These are phyloP conservation scores for Peniophora sp. DNA, from an alignment of 1,284 basidiomycete species.

Conservation along the genomic window DNA sequence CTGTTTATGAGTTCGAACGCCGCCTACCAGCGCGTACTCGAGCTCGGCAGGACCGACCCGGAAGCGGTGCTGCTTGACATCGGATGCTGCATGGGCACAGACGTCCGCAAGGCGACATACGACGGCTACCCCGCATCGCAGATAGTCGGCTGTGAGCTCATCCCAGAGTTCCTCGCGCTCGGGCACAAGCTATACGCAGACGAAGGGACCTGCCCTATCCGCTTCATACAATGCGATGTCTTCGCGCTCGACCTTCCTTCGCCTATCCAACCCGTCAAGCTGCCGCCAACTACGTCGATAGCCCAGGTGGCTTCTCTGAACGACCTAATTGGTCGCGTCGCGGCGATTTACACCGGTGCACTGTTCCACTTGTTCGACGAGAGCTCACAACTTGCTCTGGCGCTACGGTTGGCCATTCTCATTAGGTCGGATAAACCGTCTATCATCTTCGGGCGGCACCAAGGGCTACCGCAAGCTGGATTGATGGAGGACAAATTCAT, in stretches of 20 bases:
- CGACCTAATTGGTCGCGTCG: constrained; percentile 11
- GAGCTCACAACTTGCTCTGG: constrained; percentile 15
- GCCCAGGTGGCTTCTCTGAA: constrained; percentile 2
- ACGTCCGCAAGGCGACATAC: constrained; percentile 15
- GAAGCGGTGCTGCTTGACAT: constrained; percentile 13
- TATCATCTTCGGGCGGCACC: constrained; percentile 14
- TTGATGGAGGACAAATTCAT: constrained; percentile 7
- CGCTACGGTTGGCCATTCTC: constrained; percentile 12
- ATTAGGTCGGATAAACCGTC: constrained; percentile 5
- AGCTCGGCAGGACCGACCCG: background rate
- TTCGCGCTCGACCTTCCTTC: constrained; percentile 9
- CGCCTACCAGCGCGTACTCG: constrained; percentile 9
- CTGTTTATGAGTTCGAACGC: constrained; percentile 10
- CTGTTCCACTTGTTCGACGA: constrained; percentile 19
- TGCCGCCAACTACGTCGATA: background rate
- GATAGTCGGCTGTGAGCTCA: constrained; percentile 16
- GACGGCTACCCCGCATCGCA: constrained; percentile 15
- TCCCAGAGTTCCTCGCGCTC: constrained; percentile 14
- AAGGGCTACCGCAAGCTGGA: constrained; percentile 9
- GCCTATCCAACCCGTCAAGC: background rate
- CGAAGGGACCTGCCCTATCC: constrained; percentile 10
- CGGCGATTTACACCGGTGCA: constrained; percentile 13
- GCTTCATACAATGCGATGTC: constrained; percentile 17
- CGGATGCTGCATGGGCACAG: constrained; percentile 20
- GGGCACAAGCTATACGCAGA: constrained; percentile 17